phyloP scores from a whole-genome alignment of 2,329 filamentous ascomycete genomes.

The Pyricularia sp. region DNA sequence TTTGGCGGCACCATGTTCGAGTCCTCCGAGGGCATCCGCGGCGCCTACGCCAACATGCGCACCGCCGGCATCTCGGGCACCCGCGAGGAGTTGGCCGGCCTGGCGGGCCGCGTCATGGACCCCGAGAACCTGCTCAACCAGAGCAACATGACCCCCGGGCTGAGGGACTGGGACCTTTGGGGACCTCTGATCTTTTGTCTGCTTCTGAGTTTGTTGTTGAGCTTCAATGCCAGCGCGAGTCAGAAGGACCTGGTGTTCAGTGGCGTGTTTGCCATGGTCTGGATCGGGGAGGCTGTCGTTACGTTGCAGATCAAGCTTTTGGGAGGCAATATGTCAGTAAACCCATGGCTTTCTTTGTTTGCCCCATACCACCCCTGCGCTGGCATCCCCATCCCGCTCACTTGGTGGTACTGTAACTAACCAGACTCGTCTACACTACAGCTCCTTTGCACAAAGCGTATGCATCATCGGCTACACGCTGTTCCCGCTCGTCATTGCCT shows the following conservation, averaged over 20 bases:
- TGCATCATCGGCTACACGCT: conserved; percentile 98
- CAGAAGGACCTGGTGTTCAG: conserved; percentile 90
- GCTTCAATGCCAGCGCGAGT: conserved; percentile 65
- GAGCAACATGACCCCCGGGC: conserved; percentile 75
- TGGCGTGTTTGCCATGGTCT: conserved; percentile 92
- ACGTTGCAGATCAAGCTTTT: conserved; percentile 97
- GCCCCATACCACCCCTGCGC: neutral
- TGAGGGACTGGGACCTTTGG: conserved; percentile 98
- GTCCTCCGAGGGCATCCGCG: conserved; percentile 40
- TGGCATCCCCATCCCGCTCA: neutral
- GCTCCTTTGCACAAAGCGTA: conserved; percentile 94
- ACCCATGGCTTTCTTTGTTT: neutral
- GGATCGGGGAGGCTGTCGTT: conserved; percentile 93
- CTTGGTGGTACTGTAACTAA: neutral
- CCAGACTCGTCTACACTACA: conserved; percentile 25
- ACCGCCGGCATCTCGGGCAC: conserved; percentile 49
- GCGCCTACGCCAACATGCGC: conserved; percentile 52
- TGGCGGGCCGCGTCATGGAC: conserved; percentile 55
- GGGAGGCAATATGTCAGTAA: conserved; percentile 85
- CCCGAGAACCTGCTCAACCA: conserved; percentile 49
- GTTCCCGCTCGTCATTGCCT: conserved; percentile 90
- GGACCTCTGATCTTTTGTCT: conserved; percentile 92
- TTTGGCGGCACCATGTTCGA: conserved; percentile 62
- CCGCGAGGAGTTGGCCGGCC: conserved; percentile 50
- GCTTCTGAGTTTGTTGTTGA: conserved; percentile 77